Evolutionary conservation across 352 stramenopile genomes (phyloP).

Genomic region (Globisporangium takayamanum): DNA sequence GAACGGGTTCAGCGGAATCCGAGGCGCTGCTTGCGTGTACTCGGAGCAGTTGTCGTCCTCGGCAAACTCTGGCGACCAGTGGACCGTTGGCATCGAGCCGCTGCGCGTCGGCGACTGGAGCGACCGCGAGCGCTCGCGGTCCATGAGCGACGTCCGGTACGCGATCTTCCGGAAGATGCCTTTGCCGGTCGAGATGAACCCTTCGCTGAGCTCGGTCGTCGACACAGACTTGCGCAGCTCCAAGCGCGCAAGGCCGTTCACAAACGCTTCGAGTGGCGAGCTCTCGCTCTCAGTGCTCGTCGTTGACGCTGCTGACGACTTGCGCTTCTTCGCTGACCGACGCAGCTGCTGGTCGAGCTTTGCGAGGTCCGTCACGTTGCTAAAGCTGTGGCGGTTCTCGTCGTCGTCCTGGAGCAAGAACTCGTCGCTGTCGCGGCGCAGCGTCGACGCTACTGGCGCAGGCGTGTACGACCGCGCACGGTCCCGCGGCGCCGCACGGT

Average conservation of each 20-base stretch:
- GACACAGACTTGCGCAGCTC: slow-evolving; percentile 47
- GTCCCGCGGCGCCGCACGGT: slow-evolving; percentile 3
- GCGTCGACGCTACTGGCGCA: slow-evolving; percentile 1
- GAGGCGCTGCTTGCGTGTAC: slow-evolving; percentile 74
- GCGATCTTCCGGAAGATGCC: slow-evolving; percentile 83
- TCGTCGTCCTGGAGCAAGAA: background rate
- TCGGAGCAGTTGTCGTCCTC: slow-evolving; percentile 47
- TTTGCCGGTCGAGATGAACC: slow-evolving; percentile 84
- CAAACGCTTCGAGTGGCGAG: slow-evolving; percentile 34
- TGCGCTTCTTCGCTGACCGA: slow-evolving; percentile 27
- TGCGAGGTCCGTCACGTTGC: slow-evolving; percentile 8
- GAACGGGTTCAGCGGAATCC: slow-evolving; percentile 77
- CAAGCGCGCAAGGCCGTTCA: slow-evolving; percentile 30
- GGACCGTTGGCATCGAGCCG: slow-evolving; percentile 25
- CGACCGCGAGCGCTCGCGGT: slow-evolving; percentile 28
- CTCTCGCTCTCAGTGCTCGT: slow-evolving; percentile 38
- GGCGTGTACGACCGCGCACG: slow-evolving; percentile 12
- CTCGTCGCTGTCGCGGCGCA: background rate
- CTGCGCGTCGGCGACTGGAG: slow-evolving; percentile 24
- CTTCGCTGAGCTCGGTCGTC: slow-evolving; percentile 53
- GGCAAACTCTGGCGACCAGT: slow-evolving; percentile 1
- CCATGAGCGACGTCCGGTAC: slow-evolving; percentile 38
- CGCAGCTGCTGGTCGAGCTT: slow-evolving; percentile 13
- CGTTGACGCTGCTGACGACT: slow-evolving; percentile 45
- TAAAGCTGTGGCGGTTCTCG: slow-evolving; percentile 6